These are phyloP conservation scores for Ammopiptanthus mongolicus DNA, from an alignment of 306 rosid species.

Conservation along the genomic window DNA sequence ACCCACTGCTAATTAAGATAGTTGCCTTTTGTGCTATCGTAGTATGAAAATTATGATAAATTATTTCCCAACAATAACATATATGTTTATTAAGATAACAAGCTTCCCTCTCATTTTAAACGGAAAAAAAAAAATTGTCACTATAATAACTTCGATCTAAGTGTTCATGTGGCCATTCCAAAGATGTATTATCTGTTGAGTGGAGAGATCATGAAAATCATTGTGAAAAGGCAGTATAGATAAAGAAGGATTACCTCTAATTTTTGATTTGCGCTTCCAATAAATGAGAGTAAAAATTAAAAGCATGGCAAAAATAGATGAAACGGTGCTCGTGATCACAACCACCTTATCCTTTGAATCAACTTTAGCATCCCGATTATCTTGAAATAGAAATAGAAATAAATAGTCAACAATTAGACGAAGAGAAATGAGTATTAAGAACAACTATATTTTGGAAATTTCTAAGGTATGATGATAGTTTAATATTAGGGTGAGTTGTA, in stretches of 20 bases:
- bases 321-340: not conserved
- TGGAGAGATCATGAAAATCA: not conserved
- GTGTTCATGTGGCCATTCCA: not conserved
- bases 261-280: not conserved
- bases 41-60: not conserved
- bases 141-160: no score
- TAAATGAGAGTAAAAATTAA: not conserved
- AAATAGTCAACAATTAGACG: not conserved
- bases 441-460: no score
- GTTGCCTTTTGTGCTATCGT: not conserved
- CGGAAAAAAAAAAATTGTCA: no score
- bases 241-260: not conserved
- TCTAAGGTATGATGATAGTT: no score
- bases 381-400: not conserved
- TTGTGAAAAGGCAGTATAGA: not conserved
- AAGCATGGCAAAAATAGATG: not conserved
- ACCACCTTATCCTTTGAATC: not conserved
- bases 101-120: no score
- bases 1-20: not conserved
- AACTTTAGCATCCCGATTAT: not conserved
- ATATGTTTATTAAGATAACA: no score
- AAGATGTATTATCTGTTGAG: not conserved
- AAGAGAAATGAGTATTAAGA: not conserved
- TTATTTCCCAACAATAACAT: no score
- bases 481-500: no score